Conservation (phyloP, 2,329 filamentous ascomycete species). For the Diaporthe amygdali region DNA sequence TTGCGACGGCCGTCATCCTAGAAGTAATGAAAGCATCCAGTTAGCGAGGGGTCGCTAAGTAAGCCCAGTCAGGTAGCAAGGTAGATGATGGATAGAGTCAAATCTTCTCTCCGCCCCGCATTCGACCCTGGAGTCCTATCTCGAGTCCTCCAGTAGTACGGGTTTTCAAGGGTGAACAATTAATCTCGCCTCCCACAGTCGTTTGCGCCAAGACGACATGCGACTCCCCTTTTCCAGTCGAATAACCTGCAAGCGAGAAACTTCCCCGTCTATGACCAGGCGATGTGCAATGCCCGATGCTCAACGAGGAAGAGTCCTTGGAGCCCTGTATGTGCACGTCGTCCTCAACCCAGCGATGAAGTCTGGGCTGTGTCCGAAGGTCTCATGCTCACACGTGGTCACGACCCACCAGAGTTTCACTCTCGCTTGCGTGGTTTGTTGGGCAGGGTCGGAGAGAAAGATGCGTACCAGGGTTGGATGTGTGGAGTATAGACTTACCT, state of each 20-base stretch:
- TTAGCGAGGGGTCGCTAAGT: slow-evolving; percentile 11
- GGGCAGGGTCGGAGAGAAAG: slow-evolving; percentile 9
- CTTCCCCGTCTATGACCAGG: neutral
- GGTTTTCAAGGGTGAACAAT: slow-evolving; percentile 13
- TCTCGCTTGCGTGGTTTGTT: neutral
- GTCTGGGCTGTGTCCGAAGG: neutral
- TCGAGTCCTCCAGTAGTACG: neutral
- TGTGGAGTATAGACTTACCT: neutral
- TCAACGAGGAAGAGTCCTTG: neutral
- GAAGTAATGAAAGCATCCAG: neutral
- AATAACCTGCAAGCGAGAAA: slow-evolving; percentile 13
- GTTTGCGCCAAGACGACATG: neutral
- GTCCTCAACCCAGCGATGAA: neutral
- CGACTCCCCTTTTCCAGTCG: neutral
- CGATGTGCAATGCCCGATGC: neutral
- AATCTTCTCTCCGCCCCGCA: slow-evolving; percentile 14
- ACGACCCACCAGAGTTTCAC: slow-evolving; percentile 1
- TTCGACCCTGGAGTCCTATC: neutral
- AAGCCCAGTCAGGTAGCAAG: neutral
- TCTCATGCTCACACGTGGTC: neutral
- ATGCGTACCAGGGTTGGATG: slow-evolving; percentile 1
- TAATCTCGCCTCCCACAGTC: slow-evolving; percentile 13
- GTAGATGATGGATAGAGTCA: slow-evolving; percentile 15
- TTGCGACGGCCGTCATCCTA: neutral
- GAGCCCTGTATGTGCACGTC: neutral